Conservation (phyloP, 768 basidiomycete genomes). For the Trichaptum fuscoviolaceum region DNA sequence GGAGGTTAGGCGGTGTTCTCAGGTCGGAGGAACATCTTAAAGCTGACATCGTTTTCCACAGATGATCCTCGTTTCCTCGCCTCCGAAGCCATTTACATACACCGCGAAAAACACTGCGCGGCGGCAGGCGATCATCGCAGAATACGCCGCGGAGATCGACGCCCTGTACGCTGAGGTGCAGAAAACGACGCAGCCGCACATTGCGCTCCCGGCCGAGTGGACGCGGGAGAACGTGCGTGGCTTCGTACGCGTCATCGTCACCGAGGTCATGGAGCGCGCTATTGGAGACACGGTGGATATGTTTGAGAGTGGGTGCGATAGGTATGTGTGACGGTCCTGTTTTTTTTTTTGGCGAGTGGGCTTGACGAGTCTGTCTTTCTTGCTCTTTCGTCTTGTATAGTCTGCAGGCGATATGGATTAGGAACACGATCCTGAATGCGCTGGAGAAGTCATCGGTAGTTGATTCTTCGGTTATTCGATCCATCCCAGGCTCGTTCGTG, state of each 20-base stretch:
- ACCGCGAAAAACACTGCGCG: constrained; percentile 42
- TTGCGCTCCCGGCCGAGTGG: constrained; percentile 17
- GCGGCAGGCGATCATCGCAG: constrained; percentile 32
- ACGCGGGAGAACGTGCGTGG: constrained; percentile 15
- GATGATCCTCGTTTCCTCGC: constrained; percentile 41
- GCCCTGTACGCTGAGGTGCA: constrained; percentile 26
- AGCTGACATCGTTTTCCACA: constrained; percentile 12
- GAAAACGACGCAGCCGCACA: neutral
- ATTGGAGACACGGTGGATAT: constrained; percentile 16
- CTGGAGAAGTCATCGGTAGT: constrained; percentile 23
- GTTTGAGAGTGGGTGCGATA: constrained; percentile 15
- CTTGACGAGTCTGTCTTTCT: neutral
- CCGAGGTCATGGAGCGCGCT: constrained; percentile 11
- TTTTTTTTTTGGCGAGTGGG: too few species aligned
- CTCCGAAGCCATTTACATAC: constrained; percentile 38
- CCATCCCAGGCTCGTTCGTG: constrained; percentile 17
- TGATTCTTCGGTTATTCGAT: constrained; percentile 16
- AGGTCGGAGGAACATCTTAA: too few species aligned
- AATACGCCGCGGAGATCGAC: constrained; percentile 43
- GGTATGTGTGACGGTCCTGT: too few species aligned
- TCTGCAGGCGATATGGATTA: constrained; percentile 35
- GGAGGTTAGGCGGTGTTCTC: too few species aligned
- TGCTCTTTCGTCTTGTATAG: too few species aligned
- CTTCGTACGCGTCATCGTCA: constrained; percentile 15
- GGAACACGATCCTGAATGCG: constrained; percentile 31